A percentile compares a stretch with the other conserved stretches of the same genome.
Evolutionary conservation across 108 stramenopile genomes (phyloP).

Genomic region (Nitzschia inconspicua): DNA sequence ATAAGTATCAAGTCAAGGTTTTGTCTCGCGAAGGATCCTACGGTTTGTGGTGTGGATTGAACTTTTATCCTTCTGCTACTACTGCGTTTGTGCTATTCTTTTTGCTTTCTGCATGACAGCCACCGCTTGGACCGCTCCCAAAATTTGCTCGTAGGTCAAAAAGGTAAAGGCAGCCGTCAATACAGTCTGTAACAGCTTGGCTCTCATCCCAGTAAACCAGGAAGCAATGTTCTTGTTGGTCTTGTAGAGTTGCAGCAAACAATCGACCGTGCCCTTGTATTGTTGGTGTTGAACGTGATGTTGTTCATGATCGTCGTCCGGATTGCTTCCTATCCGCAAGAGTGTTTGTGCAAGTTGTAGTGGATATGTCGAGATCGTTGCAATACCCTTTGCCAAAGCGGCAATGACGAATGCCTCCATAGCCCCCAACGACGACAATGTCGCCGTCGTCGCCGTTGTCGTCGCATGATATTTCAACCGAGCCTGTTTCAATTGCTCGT

Average conservation of each 20-base stretch:
- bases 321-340: constrained; percentile 15
- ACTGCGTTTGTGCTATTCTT: no score
- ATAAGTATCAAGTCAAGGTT: no score
- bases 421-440: constrained; percentile 36
- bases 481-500: constrained; percentile 74
- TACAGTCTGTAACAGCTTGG: constrained; percentile 90
- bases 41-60: no score
- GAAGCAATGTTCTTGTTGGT: constrained; percentile 48
- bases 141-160: constrained; percentile 88
- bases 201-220: constrained; percentile 85
- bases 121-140: constrained; percentile 20
- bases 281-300: background rate
- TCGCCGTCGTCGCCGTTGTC: background rate
- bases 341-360: constrained; percentile 71
- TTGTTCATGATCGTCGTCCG: background rate
- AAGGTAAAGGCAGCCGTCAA: constrained; percentile 86
- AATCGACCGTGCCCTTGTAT: constrained; percentile 69
- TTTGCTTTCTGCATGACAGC: background rate
- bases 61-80: no score
- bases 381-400: constrained; percentile 84
- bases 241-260: constrained; percentile 60
- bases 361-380: constrained; percentile 90
- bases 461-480: constrained; percentile 4
- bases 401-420: constrained; percentile 84
- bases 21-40: no score